phyloP scores from a whole-genome alignment of 768 basidiomycete species.

The Rhizopogon rudus region DNA sequence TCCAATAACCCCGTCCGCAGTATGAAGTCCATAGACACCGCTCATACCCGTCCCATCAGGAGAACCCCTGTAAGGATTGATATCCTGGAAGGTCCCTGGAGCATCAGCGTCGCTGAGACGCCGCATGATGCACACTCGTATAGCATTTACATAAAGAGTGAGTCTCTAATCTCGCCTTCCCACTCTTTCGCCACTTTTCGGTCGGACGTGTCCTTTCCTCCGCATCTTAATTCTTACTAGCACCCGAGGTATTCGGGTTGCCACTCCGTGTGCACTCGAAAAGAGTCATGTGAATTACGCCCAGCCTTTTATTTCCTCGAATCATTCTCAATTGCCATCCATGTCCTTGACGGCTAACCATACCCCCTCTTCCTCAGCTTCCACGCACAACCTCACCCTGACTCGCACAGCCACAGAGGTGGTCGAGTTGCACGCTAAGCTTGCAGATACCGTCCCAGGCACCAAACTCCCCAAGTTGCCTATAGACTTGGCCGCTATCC shows the following conservation, averaged over 20 bases:
- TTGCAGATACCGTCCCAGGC: conserved; percentile 58
- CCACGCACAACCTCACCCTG: conserved; percentile 86
- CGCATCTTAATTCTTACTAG: conserved; percentile 15
- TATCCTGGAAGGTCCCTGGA: conserved; percentile 79
- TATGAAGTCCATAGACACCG: conserved; percentile 41
- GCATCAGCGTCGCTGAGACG: conserved; percentile 82
- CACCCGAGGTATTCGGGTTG: conserved; percentile 23
- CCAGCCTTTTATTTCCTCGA: conserved; percentile 6
- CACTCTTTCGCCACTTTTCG: conserved; percentile 17
- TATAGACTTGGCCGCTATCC: conserved; percentile 50
- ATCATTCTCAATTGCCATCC: conserved; percentile 10
- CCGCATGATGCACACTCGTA: conserved; percentile 66
- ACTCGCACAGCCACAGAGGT: conserved; percentile 74
- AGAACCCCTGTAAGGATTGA: conserved; percentile 60
- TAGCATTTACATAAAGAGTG: conserved; percentile 89
- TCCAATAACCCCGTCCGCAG: conserved; percentile 25
- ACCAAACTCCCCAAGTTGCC: conserved; percentile 58
- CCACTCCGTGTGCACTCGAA: conserved; percentile 11
- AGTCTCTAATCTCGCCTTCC: conserved; percentile 28
- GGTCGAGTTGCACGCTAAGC: conserved; percentile 76
- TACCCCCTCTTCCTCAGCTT: conserved; percentile 46
- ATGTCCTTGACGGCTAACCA: conserved; percentile 22
- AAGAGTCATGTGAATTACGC: conserved; percentile 11
- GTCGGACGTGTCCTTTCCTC: conserved; percentile 8
- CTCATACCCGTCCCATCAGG: conserved; percentile 35